Evolutionary conservation across 176 grass and related monocot species (phyloP).

Genomic region (Pontederia crassipes): DNA sequence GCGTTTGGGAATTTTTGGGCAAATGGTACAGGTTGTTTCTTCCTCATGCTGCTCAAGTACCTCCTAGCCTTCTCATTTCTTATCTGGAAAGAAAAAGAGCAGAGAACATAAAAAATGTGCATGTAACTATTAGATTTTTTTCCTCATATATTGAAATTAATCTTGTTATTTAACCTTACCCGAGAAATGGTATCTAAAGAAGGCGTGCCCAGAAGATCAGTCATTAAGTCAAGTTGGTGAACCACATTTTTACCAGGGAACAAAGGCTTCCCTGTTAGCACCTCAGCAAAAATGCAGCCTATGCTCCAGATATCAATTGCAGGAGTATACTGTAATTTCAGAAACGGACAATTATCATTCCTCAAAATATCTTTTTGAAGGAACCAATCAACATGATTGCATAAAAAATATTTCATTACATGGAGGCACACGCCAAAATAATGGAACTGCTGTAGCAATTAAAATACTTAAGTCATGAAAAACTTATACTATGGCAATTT

Average conservation of each 20-base stretch:
- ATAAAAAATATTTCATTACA: too few relatives aligned
- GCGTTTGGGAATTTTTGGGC: conserved; percentile 80
- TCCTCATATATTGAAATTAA: not conserved
- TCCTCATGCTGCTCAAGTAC: conserved; percentile 90
- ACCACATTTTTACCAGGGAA: conserved; percentile 99
- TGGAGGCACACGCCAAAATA: too few relatives aligned
- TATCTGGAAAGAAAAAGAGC: conserved; percentile 34
- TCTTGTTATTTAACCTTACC: conserved; percentile 30
- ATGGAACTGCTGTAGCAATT: too few relatives aligned
- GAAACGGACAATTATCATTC: conserved; percentile 9
- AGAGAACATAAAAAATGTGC: not conserved
- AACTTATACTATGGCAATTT: too few relatives aligned
- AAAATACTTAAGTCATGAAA: too few relatives aligned
- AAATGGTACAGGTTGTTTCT: conserved; percentile 78
- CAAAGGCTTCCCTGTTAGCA: conserved; percentile 87
- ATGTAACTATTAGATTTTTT: not conserved
- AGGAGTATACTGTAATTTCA: conserved; percentile 84
- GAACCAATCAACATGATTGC: too few relatives aligned
- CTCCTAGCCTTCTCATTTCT: conserved; percentile 98
- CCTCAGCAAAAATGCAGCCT: conserved; percentile 97
- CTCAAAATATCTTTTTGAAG: conserved; percentile 9
- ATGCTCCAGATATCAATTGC: conserved; percentile 99
- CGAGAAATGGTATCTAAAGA: conserved; percentile 92
- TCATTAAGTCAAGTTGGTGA: conserved; percentile 97
- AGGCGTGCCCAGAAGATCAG: conserved; percentile 91